Evolutionary conservation across 805 yeast genomes (phyloP).

Genomic region (Ogataea salicorniae): DNA sequence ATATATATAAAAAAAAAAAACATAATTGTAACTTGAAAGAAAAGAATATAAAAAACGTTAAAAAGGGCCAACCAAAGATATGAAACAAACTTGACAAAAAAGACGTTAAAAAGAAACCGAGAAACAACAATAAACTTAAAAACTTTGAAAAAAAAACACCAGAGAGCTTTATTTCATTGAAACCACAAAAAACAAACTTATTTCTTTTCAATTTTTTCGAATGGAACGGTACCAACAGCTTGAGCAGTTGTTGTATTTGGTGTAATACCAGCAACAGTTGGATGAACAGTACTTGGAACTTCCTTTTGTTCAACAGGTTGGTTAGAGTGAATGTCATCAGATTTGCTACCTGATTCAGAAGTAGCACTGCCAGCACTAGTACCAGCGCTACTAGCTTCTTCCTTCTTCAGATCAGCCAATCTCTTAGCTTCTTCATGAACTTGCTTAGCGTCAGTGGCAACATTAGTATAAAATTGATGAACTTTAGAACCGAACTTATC

Average conservation of each 20-base stretch:
- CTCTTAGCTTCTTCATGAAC: constrained; percentile 74
- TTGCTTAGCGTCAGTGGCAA: constrained; percentile 51
- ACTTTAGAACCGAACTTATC: constrained; percentile 53
- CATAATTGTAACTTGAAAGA: too few species aligned
- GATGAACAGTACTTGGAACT: constrained; percentile 5
- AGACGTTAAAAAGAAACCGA: too few species aligned
- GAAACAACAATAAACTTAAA: neutral
- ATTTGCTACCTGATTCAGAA: neutral
- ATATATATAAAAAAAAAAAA: too few species aligned
- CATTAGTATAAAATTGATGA: constrained; percentile 53
- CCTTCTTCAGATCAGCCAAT: constrained; percentile 54
- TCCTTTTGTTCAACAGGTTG: neutral
- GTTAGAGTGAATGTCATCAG: neutral
- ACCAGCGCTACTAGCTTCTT: neutral
- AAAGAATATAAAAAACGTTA: too few species aligned
- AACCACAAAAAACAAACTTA: neutral
- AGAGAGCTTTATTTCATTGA: neutral
- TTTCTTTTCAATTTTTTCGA: constrained; percentile 18
- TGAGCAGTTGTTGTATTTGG: constrained; percentile 18
- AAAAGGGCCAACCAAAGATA: too few species aligned
- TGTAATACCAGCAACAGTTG: constrained; percentile 15
- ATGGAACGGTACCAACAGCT: constrained; percentile 22
- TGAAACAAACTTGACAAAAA: too few species aligned
- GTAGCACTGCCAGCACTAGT: neutral
- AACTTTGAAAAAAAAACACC: neutral